Evolutionary conservation across 2,329 filamentous ascomycete genomes (phyloP).

Genomic region (Sarocladium kiliense): DNA sequence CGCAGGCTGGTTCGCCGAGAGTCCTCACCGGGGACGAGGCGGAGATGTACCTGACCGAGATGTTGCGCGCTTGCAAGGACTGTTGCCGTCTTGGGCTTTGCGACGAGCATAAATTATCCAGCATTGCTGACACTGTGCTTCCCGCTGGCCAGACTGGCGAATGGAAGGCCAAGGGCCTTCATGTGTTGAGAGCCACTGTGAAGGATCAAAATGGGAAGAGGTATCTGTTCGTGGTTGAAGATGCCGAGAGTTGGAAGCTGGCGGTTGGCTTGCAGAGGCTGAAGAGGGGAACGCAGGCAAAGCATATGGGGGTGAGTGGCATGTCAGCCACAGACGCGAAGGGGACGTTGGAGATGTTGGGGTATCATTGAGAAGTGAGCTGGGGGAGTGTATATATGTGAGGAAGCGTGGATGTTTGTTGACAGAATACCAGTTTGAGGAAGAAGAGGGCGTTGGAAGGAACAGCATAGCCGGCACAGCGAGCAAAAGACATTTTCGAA

Average conservation of each 20-base stretch:
- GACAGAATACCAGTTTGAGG: background rate
- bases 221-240: constrained; percentile 58
- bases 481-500: background rate
- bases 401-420: background rate
- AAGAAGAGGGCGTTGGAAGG: background rate
- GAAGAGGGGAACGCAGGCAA: constrained; percentile 54
- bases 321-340: constrained; percentile 51
- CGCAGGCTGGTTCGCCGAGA: constrained; percentile 39
- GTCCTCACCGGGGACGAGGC: constrained; percentile 59
- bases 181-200: constrained; percentile 59
- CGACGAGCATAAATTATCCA: constrained; percentile 32
- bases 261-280: constrained; percentile 56
- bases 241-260: constrained; percentile 66
- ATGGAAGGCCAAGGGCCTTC: constrained; percentile 50
- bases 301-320: constrained; percentile 53
- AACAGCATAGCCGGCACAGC: constrained; percentile 1
- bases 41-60: constrained; percentile 56
- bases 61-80: constrained; percentile 60
- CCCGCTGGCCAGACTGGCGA: constrained; percentile 44
- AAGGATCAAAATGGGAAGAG: constrained; percentile 62
- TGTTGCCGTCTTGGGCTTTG: constrained; percentile 53
- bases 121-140: constrained; percentile 35
- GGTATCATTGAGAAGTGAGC: constrained; percentile 27
- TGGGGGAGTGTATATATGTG: background rate
- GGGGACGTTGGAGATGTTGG: constrained; percentile 52